Evolutionary conservation across 2,329 filamentous ascomycete genomes (phyloP), one percentile per base, ranked within the genome.

Genomic region (Fusarium kyushuense): DNA sequence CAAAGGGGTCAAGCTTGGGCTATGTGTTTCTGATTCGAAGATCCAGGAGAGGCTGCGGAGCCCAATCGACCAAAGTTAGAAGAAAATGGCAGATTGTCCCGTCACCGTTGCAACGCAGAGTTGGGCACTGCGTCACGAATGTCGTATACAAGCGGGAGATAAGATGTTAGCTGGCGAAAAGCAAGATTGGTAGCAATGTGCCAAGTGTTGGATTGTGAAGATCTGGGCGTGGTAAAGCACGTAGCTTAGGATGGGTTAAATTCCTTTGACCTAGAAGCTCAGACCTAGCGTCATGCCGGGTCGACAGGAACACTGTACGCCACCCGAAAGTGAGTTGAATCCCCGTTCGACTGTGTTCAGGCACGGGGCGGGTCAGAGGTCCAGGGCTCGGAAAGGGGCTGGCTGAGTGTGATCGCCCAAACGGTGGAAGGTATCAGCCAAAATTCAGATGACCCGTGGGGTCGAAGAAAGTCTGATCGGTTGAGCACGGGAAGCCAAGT

Each of bases 271-370:
- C 54, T 69, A 57, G 54, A 63, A 73, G 61, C 67, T 63, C 64
- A 72, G 72, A 70, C 71, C 72, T 72, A 74, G 74, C 74, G 74
- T 76, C 72, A 76, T 73, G 67, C 70, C 74, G 69, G 64, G 63
- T 65, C 63, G 54, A 62, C 54, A 72, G 36, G 66, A 66, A 69
- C 46, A 69, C 59, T 59, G 60, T 61, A 62, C 69, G 67, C 70
- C 68, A 72, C 65, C 57, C 54, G 60, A 51, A 58, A 58, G 49
- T 57, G 56, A 72, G 62, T 72, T 43, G 65, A 59, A 72, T 63
- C 56, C 64, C 62, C 51, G 67, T 73, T 59, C 63, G 54, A 54
- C 49, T 70, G 41, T 69, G 66, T 52, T 63, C 60, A 54, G 69
- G 48, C 43, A 55, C 52, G 23, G 67, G 63, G 71, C 67, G 67